Percentiles rank a stretch among this genome's conserved stretches.
These are phyloP conservation scores for Leptographium wingfieldii DNA, from an alignment of 2,329 filamentous ascomycete genomes.

Conservation along the genomic window DNA sequence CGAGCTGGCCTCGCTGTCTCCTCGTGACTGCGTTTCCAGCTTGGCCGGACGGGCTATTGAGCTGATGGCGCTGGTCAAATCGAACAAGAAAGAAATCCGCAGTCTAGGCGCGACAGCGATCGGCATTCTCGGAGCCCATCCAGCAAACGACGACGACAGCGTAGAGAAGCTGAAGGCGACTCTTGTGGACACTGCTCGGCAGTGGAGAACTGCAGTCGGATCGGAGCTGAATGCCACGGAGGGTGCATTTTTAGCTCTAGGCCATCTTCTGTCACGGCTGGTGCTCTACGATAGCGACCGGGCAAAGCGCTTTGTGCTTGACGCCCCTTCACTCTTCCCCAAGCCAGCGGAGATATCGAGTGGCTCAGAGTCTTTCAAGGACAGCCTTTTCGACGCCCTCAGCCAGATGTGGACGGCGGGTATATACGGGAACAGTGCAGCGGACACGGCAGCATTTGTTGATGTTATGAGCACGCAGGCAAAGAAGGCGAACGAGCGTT, in stretches of 20 bases:
- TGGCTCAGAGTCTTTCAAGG: constrained; percentile 23
- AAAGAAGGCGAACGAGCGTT: constrained; percentile 69
- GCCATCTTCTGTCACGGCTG: constrained; percentile 29
- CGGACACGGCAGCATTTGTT: constrained; percentile 32
- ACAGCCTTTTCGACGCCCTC: constrained; percentile 31
- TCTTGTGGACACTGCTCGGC: constrained; percentile 31
- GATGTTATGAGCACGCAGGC: constrained; percentile 54
- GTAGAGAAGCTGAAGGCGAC: constrained; percentile 29
- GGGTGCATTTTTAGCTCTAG: constrained; percentile 32
- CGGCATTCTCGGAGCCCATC: constrained; percentile 65
- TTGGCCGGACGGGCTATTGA: constrained; percentile 36
- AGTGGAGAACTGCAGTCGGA: constrained; percentile 38
- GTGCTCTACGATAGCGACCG: constrained; percentile 25
- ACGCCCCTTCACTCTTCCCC: constrained; percentile 5
- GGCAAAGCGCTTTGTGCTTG: neutral
- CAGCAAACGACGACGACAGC: constrained; percentile 25
- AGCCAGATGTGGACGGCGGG: constrained; percentile 31
- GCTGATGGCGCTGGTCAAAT: constrained; percentile 49
- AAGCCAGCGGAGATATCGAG: constrained; percentile 9
- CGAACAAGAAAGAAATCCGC: constrained; percentile 59
- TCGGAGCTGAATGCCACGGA: constrained; percentile 32
- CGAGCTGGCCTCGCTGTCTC: constrained; percentile 32
- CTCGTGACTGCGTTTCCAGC: constrained; percentile 26
- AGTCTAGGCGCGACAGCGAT: constrained; percentile 55
- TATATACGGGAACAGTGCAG: constrained; percentile 16